A percentile compares a stretch with the other conserved stretches of the same genome.
These are phyloP conservation scores for Candida sp. DNA, from an alignment of 1,139 yeast species.

Conservation along the genomic window DNA sequence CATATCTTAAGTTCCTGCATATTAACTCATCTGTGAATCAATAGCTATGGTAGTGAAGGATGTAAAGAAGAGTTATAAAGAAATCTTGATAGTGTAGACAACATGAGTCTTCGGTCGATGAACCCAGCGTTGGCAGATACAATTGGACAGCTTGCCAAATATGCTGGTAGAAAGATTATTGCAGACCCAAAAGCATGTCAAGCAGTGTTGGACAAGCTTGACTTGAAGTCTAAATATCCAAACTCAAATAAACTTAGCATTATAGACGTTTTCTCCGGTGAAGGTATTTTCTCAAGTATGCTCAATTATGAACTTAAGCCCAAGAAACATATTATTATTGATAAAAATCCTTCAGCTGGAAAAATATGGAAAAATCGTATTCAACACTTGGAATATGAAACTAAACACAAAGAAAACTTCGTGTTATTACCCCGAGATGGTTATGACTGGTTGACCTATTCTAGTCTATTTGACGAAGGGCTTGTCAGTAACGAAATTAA, in stretches of 20 bases:
- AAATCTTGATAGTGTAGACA: not conserved
- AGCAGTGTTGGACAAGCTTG: slow-evolving; percentile 38
- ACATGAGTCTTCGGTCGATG: not conserved
- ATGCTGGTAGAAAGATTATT: not conserved
- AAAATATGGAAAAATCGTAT: slow-evolving; percentile 24
- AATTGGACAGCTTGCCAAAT: not conserved
- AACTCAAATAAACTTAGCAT: slow-evolving; percentile 47
- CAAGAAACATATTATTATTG: slow-evolving; percentile 55
- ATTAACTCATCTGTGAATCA: not conserved
- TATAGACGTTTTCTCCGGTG: slow-evolving; percentile 62
- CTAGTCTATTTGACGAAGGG: slow-evolving; percentile 39
- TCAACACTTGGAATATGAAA: slow-evolving; percentile 15
- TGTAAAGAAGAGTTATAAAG: not conserved
- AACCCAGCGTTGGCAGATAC: not conserved
- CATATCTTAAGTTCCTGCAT: not conserved
- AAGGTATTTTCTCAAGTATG: slow-evolving; percentile 51
- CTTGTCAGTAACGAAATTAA: slow-evolving; percentile 36
- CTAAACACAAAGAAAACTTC: slow-evolving; percentile 27
- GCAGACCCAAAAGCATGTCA: slow-evolving; percentile 25
- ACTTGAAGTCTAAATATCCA: slow-evolving; percentile 40
- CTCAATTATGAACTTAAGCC: slow-evolving; percentile 59
- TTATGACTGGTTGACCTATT: slow-evolving; percentile 63
- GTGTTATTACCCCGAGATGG: slow-evolving; percentile 44
- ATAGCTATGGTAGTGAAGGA: not conserved
- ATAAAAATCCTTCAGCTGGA: slow-evolving; percentile 40